Percentiles rank a stretch among this genome's conserved stretches.
Evolutionary conservation across 2,329 filamentous ascomycete species (phyloP).

Genomic region (Colletotrichum camelliae): DNA sequence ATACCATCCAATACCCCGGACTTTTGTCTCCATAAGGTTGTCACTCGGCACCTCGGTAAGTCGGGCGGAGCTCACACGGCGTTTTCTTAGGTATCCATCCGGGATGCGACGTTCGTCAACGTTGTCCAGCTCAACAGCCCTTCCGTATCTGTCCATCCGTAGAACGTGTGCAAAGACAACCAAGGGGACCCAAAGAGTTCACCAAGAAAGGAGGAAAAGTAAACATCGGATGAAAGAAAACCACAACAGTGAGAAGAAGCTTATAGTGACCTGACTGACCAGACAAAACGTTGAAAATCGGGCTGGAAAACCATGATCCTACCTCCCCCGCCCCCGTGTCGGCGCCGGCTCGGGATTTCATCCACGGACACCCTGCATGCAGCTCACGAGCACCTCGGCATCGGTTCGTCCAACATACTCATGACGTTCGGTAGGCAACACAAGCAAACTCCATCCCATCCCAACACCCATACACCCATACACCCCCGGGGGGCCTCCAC

Average conservation of each 20-base stretch:
- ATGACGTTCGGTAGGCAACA: too few species aligned
- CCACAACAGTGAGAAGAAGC: background rate
- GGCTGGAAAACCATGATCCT: too few species aligned
- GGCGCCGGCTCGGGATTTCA: conserved; percentile 7
- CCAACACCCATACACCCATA: too few species aligned
- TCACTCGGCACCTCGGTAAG: background rate
- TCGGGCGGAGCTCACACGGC: background rate
- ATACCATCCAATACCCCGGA: too few species aligned
- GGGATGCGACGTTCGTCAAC: background rate
- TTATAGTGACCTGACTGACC: too few species aligned
- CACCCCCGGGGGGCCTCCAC: too few species aligned
- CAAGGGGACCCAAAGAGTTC: background rate
- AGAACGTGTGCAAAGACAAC: background rate
- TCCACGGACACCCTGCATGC: background rate
- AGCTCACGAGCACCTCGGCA: background rate
- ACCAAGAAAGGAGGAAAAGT: background rate
- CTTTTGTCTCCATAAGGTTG: background rate
- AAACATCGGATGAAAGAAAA: background rate
- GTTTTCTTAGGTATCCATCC: background rate
- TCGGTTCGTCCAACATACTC: background rate
- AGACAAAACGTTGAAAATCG: too few species aligned
- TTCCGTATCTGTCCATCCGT: background rate
- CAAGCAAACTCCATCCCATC: too few species aligned
- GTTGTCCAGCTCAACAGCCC: background rate
- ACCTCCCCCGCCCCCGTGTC: background rate